Conservation (phyloP, 192 early-diverging fungal species). For the Entrophospora sp. region DNA sequence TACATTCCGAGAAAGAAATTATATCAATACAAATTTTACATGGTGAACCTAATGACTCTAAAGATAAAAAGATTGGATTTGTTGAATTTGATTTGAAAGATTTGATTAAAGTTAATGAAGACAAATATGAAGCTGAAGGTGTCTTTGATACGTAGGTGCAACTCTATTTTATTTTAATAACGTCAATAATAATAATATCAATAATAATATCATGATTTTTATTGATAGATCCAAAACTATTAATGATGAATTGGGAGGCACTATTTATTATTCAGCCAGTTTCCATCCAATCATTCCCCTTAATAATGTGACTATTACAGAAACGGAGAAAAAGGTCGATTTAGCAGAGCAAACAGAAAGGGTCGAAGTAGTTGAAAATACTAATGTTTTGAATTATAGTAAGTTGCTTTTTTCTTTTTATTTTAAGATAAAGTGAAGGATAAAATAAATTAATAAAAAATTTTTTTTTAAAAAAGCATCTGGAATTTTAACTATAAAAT, state of each 20-base stretch:
- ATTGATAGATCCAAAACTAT: not conserved
- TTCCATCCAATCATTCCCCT: slow-evolving; percentile 7
- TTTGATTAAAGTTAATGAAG: slow-evolving; percentile 17
- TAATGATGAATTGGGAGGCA: not conserved
- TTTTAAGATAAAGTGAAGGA: not conserved
- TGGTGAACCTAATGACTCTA: slow-evolving; percentile 62
- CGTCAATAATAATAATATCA: not conserved
- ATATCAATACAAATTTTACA: slow-evolving; percentile 65
- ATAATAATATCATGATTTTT: not conserved
- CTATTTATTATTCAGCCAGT: not conserved
- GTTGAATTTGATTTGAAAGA: slow-evolving; percentile 20
- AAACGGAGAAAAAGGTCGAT: not conserved
- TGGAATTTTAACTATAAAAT: slow-evolving; percentile 9
- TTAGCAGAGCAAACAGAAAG: too few relatives aligned
- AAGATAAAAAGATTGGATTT: slow-evolving; percentile 66
- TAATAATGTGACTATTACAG: not conserved
- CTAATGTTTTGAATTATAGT: not conserved
- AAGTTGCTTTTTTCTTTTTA: not conserved
- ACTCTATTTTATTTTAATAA: not conserved
- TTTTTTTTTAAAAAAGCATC: not conserved
- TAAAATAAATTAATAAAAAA: not conserved
- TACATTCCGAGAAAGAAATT: slow-evolving; percentile 58
- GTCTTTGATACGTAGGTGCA: slow-evolving; percentile 23
- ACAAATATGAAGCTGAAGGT: slow-evolving; percentile 19
- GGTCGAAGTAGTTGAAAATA: not conserved